Base-by-base conservation (phyloP, 768 basidiomycete species). In the Dendrothele bispora region DNA sequence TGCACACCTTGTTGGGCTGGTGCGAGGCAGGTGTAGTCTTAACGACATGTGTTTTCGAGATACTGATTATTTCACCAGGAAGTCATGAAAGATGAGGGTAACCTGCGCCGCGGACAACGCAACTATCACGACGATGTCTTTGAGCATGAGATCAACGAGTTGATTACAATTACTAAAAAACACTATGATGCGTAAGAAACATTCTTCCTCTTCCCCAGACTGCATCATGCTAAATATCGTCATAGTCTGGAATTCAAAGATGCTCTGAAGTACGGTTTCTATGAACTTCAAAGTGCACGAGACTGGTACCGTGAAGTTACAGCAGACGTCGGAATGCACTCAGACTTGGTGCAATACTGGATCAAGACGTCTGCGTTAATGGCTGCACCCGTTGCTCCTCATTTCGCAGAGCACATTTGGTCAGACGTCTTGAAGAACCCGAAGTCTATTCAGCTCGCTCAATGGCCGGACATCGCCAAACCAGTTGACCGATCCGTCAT, bases 301-400 rank as follows among this genome's bases (percentile, higher is more conserved):
- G 95, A 98, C 63, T 94, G 93, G 87, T 98, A 98, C 66, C 91
- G 94, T 48, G 89, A 94, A 62, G 91, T 95, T 42, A 94, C 90
- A 3, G 72, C 80, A 6, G 91, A 93, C 51, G 72, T 85, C 40
- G 91, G 93, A 24, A 97, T 98, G 93, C 95, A 98, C 67, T 74
- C 63, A 40, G 93, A 93, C 51, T 80, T 98, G 38, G 83, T 95
- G 59, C 71, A 82, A 52, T 80, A 83, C 72, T 98, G 88, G 88
- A 84, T 98, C 63, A 82, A 83, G 40, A 68, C 75, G 49, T 83
- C 91, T n/a, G 79, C 88, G 5, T 74, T 98, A 43, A 74, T 97
- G 53, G 76, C 88, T 62, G 73, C 84, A 0, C 95, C 97, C 30
- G 79, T 98, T 64, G 91, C 93, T 0, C 94, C 95, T 0, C 97